Percentiles rank a stretch among this genome's conserved stretches.
phyloP scores from a whole-genome alignment of 2,329 filamentous ascomycete species.

The Venturia asperata region DNA sequence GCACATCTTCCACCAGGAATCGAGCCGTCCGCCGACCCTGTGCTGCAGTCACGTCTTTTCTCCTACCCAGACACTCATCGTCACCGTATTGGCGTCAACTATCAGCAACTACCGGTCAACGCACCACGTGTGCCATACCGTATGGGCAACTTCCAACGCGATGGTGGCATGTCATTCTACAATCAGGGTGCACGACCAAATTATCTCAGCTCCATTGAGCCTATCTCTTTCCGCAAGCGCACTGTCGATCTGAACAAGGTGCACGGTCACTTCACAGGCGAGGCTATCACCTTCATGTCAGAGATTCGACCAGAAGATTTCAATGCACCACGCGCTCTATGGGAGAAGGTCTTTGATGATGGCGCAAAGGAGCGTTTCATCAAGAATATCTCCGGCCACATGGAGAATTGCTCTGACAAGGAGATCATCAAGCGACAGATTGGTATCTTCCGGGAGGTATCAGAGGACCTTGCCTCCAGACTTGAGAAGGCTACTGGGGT shows the following conservation, averaged over 20 bases:
- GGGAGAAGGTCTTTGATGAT: conserved; percentile 56
- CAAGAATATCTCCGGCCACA: conserved; percentile 54
- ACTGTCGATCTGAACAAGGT: conserved; percentile 43
- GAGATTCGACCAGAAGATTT: conserved; percentile 49
- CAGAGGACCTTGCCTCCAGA: conserved; percentile 49
- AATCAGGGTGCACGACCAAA: conserved; percentile 56
- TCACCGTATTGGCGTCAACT: conserved; percentile 51
- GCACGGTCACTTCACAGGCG: conserved; percentile 44
- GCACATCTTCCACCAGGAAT: conserved; percentile 60
- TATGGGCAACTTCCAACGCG: conserved; percentile 61
- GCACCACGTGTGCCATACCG: conserved; percentile 49
- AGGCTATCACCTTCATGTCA: conserved; percentile 45
- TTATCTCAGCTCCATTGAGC: conserved; percentile 49
- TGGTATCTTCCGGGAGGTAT: conserved; percentile 57
- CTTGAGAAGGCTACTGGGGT: conserved; percentile 58
- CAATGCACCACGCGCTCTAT: conserved; percentile 50
- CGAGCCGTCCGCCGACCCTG: conserved; percentile 62
- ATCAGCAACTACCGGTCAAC: conserved; percentile 52
- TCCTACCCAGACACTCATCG: conserved; percentile 62
- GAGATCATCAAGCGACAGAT: conserved; percentile 60
- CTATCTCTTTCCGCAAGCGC: conserved; percentile 43
- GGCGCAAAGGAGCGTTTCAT: conserved; percentile 52
- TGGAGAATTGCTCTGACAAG: conserved; percentile 39
- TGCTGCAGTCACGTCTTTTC: conserved; percentile 63
- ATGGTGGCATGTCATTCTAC: conserved; percentile 62